Conservation (phyloP, 305 asterid species). For the Euphrasia arctica region DNA sequence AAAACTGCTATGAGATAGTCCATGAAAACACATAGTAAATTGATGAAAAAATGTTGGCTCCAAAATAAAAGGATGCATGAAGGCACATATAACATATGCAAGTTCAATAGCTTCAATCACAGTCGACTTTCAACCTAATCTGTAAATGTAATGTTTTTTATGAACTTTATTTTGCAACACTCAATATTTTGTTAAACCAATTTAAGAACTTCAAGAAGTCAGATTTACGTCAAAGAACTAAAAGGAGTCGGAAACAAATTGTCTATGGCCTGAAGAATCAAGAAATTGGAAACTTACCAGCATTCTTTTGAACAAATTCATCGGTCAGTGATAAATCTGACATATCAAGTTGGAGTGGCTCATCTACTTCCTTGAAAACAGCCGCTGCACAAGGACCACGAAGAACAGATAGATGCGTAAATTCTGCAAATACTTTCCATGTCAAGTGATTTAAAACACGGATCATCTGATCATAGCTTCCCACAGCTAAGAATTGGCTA, state of each 20-base stretch:
- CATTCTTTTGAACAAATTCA: constrained; percentile 55
- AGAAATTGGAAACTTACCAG: constrained; percentile 52
- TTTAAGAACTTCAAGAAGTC: too few relatives aligned
- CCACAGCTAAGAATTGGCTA: constrained; percentile 94
- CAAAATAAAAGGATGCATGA: not conserved
- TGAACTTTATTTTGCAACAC: not conserved
- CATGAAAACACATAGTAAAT: not conserved
- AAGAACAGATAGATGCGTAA: constrained; percentile 68
- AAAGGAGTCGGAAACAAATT: too few relatives aligned
- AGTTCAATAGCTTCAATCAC: constrained; percentile 4
- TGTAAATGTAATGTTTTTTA: not conserved
- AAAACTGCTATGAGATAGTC: not conserved
- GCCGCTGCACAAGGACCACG: constrained; percentile 97
- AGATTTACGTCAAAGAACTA: too few relatives aligned
- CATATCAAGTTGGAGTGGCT: constrained; percentile 88
- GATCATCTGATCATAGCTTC: constrained; percentile 98
- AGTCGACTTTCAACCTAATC: not conserved
- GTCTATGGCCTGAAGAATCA: constrained; percentile 3
- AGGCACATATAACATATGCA: not conserved
- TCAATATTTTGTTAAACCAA: not conserved
- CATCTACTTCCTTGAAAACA: constrained; percentile 97
- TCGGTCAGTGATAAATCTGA: constrained; percentile 76
- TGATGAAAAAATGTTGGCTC: not conserved
- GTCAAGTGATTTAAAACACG: constrained; percentile 97
- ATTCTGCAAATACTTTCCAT: constrained; percentile 99